These are phyloP conservation scores for Rhizopus arrhizus DNA, from an alignment of 371 early-diverging fungal species.

Conservation along the genomic window DNA sequence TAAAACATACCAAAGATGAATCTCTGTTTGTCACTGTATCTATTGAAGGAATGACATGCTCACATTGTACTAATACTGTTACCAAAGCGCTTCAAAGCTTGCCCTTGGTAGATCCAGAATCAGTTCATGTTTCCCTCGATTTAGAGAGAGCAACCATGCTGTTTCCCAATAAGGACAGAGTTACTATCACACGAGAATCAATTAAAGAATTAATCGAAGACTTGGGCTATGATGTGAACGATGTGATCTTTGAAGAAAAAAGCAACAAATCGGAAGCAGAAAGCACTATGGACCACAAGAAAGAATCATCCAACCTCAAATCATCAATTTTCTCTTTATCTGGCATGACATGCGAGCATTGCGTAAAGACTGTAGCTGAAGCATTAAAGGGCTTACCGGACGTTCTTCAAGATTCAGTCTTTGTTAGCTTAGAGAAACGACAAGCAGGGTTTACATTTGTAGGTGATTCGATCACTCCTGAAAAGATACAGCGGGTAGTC, in stretches of 20 bases:
- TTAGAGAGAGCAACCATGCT: conserved; percentile 42
- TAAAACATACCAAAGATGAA: not conserved
- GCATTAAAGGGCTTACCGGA: conserved; percentile 50
- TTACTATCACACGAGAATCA: conserved; percentile 22
- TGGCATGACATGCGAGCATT: conserved; percentile 86
- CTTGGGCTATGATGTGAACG: conserved; percentile 63
- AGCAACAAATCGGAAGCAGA: not conserved
- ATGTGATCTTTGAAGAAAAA: conserved; percentile 14
- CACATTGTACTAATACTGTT: conserved; percentile 79
- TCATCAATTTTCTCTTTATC: conserved; percentile 42
- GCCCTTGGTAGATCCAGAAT: conserved; percentile 56
- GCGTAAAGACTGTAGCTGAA: conserved; percentile 67
- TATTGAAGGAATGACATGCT: conserved; percentile 83
- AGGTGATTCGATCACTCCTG: conserved; percentile 15
- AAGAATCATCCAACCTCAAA: conserved; percentile 3
- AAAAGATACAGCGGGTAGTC: conserved; percentile 47
- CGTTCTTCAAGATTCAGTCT: conserved; percentile 51
- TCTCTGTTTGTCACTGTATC: conserved; percentile 23
- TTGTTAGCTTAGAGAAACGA: conserved; percentile 48
- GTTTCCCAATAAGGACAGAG: conserved; percentile 23
- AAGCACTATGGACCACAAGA: not conserved
- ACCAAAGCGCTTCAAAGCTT: conserved; percentile 56
- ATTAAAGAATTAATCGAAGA: conserved; percentile 61
- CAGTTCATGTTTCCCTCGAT: conserved; percentile 49
- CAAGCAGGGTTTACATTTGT: conserved; percentile 49